Evolutionary conservation across 768 basidiomycete genomes (phyloP), one percentile per base, ranked within the genome.

Genomic region (Amanita molliuscula): DNA sequence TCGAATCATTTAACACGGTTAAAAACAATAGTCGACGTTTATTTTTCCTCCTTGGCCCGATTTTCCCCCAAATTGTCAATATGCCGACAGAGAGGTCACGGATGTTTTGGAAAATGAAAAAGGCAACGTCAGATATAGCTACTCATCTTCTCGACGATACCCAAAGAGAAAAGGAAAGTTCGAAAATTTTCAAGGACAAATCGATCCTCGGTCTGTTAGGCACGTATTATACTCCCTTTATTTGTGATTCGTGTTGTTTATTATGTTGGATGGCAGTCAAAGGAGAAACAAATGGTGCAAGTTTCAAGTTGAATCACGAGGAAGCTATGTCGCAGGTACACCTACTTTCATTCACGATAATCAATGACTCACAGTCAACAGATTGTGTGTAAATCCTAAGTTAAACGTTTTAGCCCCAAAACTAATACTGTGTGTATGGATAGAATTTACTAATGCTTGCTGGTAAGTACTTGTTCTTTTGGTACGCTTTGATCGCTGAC

Each of bases 161-260:
- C 11, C 56, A 64, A 44, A 58, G 59, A 44, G 71, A 66, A 47
- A 58, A 62, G 38, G 63, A 63, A 26, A 63, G 57, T 11, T 53
- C 29, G 29, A 5, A 31, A 31, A 31, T 53, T n/a, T 31, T 55
- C 8, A 64, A 65, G 33, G 69, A 70, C 16, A 71, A 68, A 52
- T 71, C 69, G 15, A 65, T 72, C 50, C 68, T 71, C 44, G 69
- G 67, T 4, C 52, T 67, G 13, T 55, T 70, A 16, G 58, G 69
- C 67, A 50, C 20, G 61, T 56, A 1, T 13, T 41, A 10, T 35
- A 41, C 11, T 5, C 11, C 5, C 29, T 6, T 5, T 31, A 31
- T 11, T 6, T 21, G 16, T 37, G 6, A n/a, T n/a, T 28, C 29
- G 9, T 44, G 29, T 15, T 40, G 7, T 51, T 7, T 38, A 20